Conservation (phyloP, 306 rosid species). For the Potentilla sterilis region DNA sequence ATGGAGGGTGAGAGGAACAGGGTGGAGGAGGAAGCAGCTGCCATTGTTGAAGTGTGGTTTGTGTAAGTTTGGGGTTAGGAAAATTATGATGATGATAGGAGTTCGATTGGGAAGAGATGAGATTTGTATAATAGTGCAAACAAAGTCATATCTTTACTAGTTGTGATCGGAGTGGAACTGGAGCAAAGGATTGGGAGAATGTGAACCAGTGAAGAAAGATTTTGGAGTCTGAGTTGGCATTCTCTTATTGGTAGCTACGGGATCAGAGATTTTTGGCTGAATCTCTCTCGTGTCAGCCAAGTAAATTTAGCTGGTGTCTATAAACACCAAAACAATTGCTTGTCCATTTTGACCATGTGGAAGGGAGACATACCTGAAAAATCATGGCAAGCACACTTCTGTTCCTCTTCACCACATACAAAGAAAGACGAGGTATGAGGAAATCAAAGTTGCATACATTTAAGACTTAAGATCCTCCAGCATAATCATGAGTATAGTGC, state of each 20-base stretch:
- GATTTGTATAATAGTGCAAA: conserved; percentile 10
- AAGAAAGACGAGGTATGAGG: neutral
- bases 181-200: conserved; percentile 38
- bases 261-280: conserved; percentile 50
- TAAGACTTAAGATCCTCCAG: too few species aligned
- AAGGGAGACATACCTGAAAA: neutral
- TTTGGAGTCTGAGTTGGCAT: conserved; percentile 53
- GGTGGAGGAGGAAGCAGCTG: conserved; percentile 56
- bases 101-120: conserved; percentile 12
- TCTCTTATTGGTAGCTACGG: conserved; percentile 42
- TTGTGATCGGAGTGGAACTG: neutral
- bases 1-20: conserved; percentile 43
- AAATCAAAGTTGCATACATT: neutral
- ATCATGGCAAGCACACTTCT: neutral
- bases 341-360: neutral
- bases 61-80: neutral
- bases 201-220: conserved; percentile 33
- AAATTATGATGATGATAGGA: neutral
- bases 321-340: neutral
- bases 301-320: neutral
- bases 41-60: conserved; percentile 32
- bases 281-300: neutral
- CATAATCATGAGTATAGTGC: too few species aligned
- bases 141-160: neutral
- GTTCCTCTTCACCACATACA: neutral